These are phyloP conservation scores for Myxozyma vanderwaltii DNA, from an alignment of 805 yeast genomes.

Conservation along the genomic window DNA sequence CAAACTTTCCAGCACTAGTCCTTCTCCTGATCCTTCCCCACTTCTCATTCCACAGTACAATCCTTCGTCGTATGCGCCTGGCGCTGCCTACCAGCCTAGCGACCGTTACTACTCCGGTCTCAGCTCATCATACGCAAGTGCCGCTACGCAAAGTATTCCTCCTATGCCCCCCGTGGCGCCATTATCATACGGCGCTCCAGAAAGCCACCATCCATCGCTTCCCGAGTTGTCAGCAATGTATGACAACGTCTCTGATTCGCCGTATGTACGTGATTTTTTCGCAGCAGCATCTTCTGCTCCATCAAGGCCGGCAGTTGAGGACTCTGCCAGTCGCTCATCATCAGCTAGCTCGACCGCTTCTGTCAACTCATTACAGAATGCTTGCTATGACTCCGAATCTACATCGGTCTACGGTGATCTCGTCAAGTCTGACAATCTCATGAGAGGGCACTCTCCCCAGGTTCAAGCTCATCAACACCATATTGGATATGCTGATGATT, in stretches of 20 bases:
- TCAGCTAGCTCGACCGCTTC: conserved; percentile 5
- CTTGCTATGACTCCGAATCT: conserved; percentile 8
- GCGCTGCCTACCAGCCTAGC: not conserved
- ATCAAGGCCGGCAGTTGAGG: not conserved
- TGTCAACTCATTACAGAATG: not conserved
- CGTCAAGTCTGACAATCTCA: not conserved
- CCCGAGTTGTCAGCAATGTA: conserved; percentile 5
- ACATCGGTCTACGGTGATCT: not conserved
- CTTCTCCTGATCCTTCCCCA: conserved; percentile 3
- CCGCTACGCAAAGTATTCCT: not conserved
- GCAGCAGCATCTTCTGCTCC: conserved; percentile 7
- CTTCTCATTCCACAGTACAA: not conserved
- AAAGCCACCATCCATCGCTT: not conserved
- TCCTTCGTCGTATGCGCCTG: not conserved
- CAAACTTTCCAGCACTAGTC: not conserved
- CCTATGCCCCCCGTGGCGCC: not conserved
- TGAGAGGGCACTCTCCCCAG: not conserved
- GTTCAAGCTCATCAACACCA: not conserved
- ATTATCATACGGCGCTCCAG: not conserved
- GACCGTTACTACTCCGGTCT: not conserved
- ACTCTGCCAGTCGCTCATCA: not conserved
- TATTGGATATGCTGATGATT: not conserved
- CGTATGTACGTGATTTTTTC: conserved; percentile 7
- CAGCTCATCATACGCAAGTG: not conserved
- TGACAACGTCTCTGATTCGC: conserved; percentile 2